Percentiles rank a stretch among this genome's conserved stretches.
phyloP scores from a whole-genome alignment of 2,329 filamentous ascomycete genomes.

The Neodidymelliopsis sp. region DNA sequence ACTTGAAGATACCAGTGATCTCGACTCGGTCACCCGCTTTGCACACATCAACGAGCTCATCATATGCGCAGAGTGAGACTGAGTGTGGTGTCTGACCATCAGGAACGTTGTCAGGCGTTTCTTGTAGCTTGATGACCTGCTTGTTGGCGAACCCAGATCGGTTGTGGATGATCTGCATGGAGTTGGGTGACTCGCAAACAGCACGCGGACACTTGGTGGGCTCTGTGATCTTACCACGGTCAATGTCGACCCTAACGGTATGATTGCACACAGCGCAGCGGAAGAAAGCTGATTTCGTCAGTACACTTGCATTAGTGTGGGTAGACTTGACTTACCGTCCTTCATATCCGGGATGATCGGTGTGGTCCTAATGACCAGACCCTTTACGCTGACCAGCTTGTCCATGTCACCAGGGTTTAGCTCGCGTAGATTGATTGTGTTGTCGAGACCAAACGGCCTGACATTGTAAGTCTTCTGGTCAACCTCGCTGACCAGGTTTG shows the following conservation, averaged over 20 bases:
- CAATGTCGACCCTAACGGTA: conserved; percentile 87
- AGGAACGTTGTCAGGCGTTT: conserved; percentile 93
- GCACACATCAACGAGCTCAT: conserved; percentile 96
- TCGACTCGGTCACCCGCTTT: conserved; percentile 96
- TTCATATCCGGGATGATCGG: conserved; percentile 99
- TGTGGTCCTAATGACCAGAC: conserved; percentile 92
- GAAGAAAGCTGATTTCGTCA: conserved; percentile 76
- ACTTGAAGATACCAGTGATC: conserved; percentile 96
- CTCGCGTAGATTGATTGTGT: conserved; percentile 88
- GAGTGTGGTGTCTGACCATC: conserved; percentile 97
- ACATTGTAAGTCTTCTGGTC: conserved; percentile 83
- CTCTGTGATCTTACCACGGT: conserved; percentile 94
- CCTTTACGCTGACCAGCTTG: conserved; percentile 93
- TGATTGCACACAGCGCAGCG: conserved; percentile 93
- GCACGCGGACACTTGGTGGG: conserved; percentile 87
- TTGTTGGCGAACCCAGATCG: conserved; percentile 95
- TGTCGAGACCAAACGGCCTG: conserved; percentile 86
- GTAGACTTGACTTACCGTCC: conserved; percentile 60
- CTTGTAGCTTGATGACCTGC: conserved; percentile 97
- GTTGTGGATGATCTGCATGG: conserved; percentile 98
- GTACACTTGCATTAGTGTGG: background rate
- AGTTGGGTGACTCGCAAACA: conserved; percentile 85
- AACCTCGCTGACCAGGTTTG: conserved; percentile 79
- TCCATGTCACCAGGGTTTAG: conserved; percentile 97
- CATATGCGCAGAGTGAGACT: conserved; percentile 94